These are phyloP conservation scores for Didymella sp. DNA, from an alignment of 2,329 filamentous ascomycete species.

Conservation along the genomic window DNA sequence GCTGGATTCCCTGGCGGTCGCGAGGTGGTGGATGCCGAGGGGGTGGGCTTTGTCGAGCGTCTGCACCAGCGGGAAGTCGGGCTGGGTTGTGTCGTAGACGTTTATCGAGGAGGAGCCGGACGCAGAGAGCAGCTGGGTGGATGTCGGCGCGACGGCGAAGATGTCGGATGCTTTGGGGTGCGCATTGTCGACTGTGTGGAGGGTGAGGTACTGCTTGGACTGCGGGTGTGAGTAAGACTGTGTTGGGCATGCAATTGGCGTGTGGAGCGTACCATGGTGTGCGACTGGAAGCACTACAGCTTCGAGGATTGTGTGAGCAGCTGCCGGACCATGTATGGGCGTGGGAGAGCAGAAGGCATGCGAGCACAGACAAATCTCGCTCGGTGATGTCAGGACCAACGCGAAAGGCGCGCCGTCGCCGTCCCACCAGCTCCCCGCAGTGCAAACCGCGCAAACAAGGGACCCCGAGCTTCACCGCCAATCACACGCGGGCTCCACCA, in stretches of 20 bases:
- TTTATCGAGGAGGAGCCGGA: constrained; percentile 85
- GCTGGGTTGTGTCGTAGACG: constrained; percentile 74
- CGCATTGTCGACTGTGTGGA: constrained; percentile 86
- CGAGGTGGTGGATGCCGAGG: constrained; percentile 90
- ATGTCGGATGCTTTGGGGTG: constrained; percentile 76
- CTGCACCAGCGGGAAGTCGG: constrained; percentile 79
- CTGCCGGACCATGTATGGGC: background rate
- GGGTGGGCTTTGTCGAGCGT: constrained; percentile 81
- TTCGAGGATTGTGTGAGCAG: background rate
- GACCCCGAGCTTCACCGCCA: constrained; percentile 37
- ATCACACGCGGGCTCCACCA: constrained; percentile 34
- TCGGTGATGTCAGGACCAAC: constrained; percentile 39
- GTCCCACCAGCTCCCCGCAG: constrained; percentile 36
- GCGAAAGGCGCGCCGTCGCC: constrained; percentile 43
- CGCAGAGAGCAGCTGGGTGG: constrained; percentile 76
- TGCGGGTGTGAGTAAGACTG: constrained; percentile 48
- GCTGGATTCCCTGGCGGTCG: constrained; percentile 71
- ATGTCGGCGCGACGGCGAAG: constrained; percentile 80
- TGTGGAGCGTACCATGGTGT: constrained; percentile 9
- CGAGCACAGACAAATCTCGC: constrained; percentile 11
- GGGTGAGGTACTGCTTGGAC: constrained; percentile 98
- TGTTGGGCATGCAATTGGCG: background rate
- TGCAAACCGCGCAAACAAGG: constrained; percentile 25
- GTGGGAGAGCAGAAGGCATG: constrained; percentile 1
- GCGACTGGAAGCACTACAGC: constrained; percentile 4